phyloP scores from a whole-genome alignment of 192 early-diverging fungal genomes.

The Spizellomyces punctatus region DNA sequence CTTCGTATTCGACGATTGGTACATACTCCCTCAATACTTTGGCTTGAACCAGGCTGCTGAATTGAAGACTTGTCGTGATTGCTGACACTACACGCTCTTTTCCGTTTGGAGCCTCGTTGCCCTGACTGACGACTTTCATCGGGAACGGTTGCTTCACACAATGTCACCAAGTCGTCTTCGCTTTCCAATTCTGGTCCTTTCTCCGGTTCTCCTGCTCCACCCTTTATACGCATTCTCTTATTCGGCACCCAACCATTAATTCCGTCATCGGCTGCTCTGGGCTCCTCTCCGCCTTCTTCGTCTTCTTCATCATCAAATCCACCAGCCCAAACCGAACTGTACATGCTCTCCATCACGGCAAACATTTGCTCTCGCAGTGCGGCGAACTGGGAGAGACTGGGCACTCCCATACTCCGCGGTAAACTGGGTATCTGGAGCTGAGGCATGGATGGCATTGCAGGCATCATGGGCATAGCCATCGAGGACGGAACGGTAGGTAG shows the following conservation, averaged over 20 bases:
- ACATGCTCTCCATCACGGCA: conserved; percentile 10
- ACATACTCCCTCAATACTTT: too few species aligned
- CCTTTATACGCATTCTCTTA: conserved; percentile 6
- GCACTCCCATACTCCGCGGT: conserved; percentile 1
- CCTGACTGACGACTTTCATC: too few species aligned
- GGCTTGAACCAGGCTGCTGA: too few species aligned
- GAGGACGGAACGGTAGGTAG: background rate
- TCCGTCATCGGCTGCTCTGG: conserved; percentile 8
- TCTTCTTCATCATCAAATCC: conserved; percentile 1
- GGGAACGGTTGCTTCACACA: too few species aligned
- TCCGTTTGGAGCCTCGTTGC: too few species aligned
- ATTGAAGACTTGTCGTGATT: too few species aligned
- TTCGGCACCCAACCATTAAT: conserved; percentile 5
- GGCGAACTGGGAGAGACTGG: conserved; percentile 10
- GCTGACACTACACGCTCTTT: too few species aligned
- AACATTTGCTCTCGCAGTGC: background rate
- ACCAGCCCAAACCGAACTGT: conserved; percentile 17
- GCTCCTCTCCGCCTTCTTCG: conserved; percentile 5
- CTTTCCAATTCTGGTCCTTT: too few species aligned
- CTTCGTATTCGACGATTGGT: background rate
- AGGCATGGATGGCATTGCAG: conserved; percentile 27
- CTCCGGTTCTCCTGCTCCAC: too few species aligned
- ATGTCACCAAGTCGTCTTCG: too few species aligned
- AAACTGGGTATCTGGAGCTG: background rate
- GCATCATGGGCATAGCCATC: conserved; percentile 6